Percentiles rank a stretch among this genome's conserved stretches.
Evolutionary conservation across 352 stramenopile genomes (phyloP).

Genomic region (Globisporangium emineosum): DNA sequence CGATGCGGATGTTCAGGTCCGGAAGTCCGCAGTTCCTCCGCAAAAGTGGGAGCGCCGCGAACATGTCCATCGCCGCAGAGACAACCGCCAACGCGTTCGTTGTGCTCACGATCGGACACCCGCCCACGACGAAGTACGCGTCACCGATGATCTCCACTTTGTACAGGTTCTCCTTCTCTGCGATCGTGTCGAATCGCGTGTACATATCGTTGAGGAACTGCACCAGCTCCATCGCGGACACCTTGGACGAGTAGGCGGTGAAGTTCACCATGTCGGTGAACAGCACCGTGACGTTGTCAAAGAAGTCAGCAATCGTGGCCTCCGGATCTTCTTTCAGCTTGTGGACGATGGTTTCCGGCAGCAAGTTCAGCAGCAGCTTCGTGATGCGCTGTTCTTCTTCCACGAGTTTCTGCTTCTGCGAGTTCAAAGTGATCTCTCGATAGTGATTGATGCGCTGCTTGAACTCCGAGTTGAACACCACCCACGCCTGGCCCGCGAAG

Average conservation of each 20-base stretch:
- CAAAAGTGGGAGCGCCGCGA: slow-evolving; percentile 53
- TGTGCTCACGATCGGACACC: slow-evolving; percentile 54
- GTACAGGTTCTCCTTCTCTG: slow-evolving; percentile 83
- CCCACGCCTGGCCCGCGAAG: slow-evolving; percentile 70
- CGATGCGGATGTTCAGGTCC: slow-evolving; percentile 86
- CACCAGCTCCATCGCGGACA: slow-evolving; percentile 84
- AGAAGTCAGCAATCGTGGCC: slow-evolving; percentile 80
- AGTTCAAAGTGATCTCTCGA: slow-evolving; percentile 77
- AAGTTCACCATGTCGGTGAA: slow-evolving; percentile 90
- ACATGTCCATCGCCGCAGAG: slow-evolving; percentile 75
- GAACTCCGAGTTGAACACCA: slow-evolving; percentile 85
- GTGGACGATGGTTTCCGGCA: slow-evolving; percentile 83
- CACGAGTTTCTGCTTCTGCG: slow-evolving; percentile 81
- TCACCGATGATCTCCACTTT: slow-evolving; percentile 91
- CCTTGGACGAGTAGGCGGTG: slow-evolving; percentile 74
- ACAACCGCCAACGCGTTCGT: slow-evolving; percentile 74
- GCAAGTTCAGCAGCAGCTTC: slow-evolving; percentile 72
- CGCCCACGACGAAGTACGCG: slow-evolving; percentile 82
- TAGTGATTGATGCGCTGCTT: slow-evolving; percentile 89
- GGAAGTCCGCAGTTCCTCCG: slow-evolving; percentile 69
- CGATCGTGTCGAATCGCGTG: slow-evolving; percentile 83
- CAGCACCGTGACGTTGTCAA: slow-evolving; percentile 81
- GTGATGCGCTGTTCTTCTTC: slow-evolving; percentile 78
- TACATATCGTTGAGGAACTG: slow-evolving; percentile 89
- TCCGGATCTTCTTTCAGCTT: slow-evolving; percentile 81